Percentiles rank a stretch among this genome's conserved stretches.
Evolutionary conservation across 805 yeast genomes (phyloP).

Genomic region (Candida succiphila): DNA sequence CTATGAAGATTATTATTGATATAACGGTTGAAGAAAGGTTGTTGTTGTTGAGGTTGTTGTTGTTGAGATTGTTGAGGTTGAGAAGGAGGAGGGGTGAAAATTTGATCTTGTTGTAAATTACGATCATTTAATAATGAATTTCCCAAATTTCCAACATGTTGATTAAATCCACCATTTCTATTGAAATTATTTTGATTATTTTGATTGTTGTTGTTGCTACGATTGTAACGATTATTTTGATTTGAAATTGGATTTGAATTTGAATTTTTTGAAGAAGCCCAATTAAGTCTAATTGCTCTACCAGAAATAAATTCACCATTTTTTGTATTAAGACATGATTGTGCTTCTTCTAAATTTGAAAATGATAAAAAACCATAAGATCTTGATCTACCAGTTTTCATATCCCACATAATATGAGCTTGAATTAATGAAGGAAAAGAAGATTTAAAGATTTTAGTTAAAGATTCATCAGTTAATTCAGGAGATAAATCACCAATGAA

Average conservation of each 20-base stretch:
- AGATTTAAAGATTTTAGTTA: constrained; percentile 44
- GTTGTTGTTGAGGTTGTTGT: constrained; percentile 11
- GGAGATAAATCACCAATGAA: constrained; percentile 82
- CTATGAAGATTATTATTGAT: no score
- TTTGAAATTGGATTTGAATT: constrained; percentile 15
- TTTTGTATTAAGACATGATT: constrained; percentile 60
- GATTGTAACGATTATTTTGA: constrained; percentile 1
- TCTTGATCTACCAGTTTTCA: constrained; percentile 86
- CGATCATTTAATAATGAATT: no score
- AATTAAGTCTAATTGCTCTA: constrained; percentile 72
- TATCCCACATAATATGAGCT: constrained; percentile 96
- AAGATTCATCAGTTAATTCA: constrained; percentile 72
- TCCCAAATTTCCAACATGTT: constrained; percentile 7
- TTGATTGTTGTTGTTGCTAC: background rate
- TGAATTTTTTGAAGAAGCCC: constrained; percentile 72
- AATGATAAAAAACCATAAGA: constrained; percentile 90
- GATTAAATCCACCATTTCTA: no score
- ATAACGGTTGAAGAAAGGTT: constrained; percentile 6
- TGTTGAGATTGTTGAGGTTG: constrained; percentile 13
- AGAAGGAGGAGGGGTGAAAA: background rate
- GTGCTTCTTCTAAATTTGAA: constrained; percentile 57
- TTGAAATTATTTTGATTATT: constrained; percentile 5
- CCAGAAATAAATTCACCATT: constrained; percentile 67
- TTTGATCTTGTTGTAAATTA: background rate
- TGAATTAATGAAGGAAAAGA: constrained; percentile 51